Percentiles rank a stretch among this genome's conserved stretches.
These are phyloP conservation scores for Arachis stenosperma DNA, from an alignment of 306 rosid genomes.

Conservation along the genomic window DNA sequence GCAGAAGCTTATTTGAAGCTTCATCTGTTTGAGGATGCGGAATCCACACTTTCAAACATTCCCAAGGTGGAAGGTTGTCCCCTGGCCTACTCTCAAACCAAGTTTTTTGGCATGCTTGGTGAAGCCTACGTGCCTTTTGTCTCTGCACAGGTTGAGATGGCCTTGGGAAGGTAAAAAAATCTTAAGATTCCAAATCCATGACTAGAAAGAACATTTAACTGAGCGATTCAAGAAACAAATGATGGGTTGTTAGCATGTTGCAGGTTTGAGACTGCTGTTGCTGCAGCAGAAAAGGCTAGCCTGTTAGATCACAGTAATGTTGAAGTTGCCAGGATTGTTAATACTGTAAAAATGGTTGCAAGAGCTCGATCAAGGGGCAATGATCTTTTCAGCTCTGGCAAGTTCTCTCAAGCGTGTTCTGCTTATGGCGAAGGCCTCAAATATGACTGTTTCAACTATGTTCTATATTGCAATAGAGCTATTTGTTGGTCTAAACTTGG, in stretches of 20 bases:
- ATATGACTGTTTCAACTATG: conserved; percentile 65
- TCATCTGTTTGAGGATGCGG: conserved; percentile 83
- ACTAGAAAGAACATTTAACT: conserved; percentile 3
- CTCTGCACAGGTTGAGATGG: conserved; percentile 82
- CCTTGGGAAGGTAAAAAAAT: conserved; percentile 78
- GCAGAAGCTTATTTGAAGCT: conserved; percentile 79
- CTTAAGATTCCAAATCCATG: conserved; percentile 7
- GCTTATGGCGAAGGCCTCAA: conserved; percentile 94
- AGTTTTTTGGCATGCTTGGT: conserved; percentile 73
- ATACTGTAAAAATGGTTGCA: conserved; percentile 71
- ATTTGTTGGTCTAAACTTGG: conserved; percentile 93
- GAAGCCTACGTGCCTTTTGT: conserved; percentile 79
- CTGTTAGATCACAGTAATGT: conserved; percentile 54
- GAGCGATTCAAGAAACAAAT: conserved; percentile 40
- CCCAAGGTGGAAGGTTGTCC: conserved; percentile 68
- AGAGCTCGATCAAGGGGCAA: conserved; percentile 79
- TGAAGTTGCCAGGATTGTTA: conserved; percentile 64
- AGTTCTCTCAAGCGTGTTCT: conserved; percentile 77
- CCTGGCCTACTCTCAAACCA: conserved; percentile 53
- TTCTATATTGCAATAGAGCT: conserved; percentile 90
- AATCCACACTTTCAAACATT: conserved; percentile 52
- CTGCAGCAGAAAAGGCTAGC: conserved; percentile 72
- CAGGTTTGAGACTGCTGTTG: conserved; percentile 88
- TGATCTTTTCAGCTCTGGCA: conserved; percentile 73
- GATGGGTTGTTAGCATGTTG: conserved; percentile 48